Percentiles rank a stretch among this genome's conserved stretches.
phyloP scores from a whole-genome alignment of 176 grass and related monocot species.

The Thinopyrum elongatum region DNA sequence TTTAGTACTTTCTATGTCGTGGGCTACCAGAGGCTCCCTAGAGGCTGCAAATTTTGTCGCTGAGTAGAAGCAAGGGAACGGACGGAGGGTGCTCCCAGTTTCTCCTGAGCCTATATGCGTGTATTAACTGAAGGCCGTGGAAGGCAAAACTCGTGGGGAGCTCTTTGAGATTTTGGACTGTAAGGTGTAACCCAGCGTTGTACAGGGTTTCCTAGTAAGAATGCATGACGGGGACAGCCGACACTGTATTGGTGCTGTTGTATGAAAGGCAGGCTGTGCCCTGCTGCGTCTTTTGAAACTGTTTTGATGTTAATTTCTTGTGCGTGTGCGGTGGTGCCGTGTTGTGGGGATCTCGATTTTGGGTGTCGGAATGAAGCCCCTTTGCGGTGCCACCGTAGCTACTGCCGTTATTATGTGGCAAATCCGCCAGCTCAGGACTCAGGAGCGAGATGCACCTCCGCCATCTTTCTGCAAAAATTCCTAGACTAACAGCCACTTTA shows the following conservation, averaged over 20 bases:
- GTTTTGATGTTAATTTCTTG: not conserved
- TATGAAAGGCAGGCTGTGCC: slow-evolving; percentile 19
- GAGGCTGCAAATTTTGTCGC: slow-evolving; percentile 30
- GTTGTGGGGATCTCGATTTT: not conserved
- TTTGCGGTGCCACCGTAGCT: not conserved
- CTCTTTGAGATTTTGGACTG: slow-evolving; percentile 63
- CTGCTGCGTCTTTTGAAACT: slow-evolving; percentile 18
- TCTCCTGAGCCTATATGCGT: slow-evolving; percentile 7
- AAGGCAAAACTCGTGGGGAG: slow-evolving; percentile 39
- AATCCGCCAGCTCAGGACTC: not conserved
- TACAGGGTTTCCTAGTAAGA: slow-evolving; percentile 57
- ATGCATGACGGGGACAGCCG: not conserved
- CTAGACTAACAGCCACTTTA: too few relatives aligned
- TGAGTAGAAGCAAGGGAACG: slow-evolving; percentile 9
- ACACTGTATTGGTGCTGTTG: not conserved
- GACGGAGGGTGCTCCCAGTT: slow-evolving; percentile 23
- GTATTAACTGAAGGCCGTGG: slow-evolving; percentile 34
- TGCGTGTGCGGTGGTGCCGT: not conserved
- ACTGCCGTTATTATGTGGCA: not conserved
- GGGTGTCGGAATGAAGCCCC: not conserved
- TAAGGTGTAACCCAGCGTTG: slow-evolving; percentile 53
- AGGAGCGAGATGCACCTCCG: too few relatives aligned
- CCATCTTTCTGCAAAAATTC: too few relatives aligned
- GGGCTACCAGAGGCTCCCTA: slow-evolving; percentile 16
- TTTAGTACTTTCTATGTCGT: not conserved